Evolutionary conservation across 176 grass and related monocot genomes (phyloP), one percentile per base, ranked within the genome.

Genomic region (Bonia amplexicaulis): DNA sequence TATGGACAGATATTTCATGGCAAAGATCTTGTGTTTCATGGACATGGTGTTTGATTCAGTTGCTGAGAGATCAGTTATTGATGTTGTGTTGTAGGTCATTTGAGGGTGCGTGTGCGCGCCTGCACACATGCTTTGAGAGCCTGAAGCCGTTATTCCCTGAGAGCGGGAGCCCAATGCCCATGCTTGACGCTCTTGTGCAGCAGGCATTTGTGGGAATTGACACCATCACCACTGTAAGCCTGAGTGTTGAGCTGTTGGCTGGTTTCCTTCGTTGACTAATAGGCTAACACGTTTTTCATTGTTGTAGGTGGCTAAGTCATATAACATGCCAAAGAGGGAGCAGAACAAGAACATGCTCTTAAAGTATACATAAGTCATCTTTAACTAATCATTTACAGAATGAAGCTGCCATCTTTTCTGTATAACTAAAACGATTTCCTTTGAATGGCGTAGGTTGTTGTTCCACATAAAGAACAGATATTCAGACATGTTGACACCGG

Each of bases 401-500:
- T 74, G 17, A 63, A 87, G 48, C 20, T 52, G 69, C 17, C 11
- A 75, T 49, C 9, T 80, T 39, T 78, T 53, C 46, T 79, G 6
- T 82, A 72, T 90, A 39, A 74, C 79, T 83, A 57, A 88, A 88
- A 53, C 9, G 1, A 14, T 86, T 59, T 80, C 54, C 20, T 77
- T 72, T 88, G 22, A 73, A 87, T 87, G 62, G 75, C 19, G 29
- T 78, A 97, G 94, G 92, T 82, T 88, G 76, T 63, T 97, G 73
- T 92, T 97, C 77, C 94, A 94, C 77, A 89, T 97, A 87, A 94
- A 97, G 66, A 97, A 97, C 82, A 87, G 89, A 80, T 97, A 97
- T 87, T 89, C 92, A 74, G 75, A 69, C 45, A 80, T 97, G 79
- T 84, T 97, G 64, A 81, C 87, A 33, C 85, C 80, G 0, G 85